Evolutionary conservation across 306 rosid species (phyloP), one percentile per base, ranked within the genome.

Genomic region (Rosa multiflora): DNA sequence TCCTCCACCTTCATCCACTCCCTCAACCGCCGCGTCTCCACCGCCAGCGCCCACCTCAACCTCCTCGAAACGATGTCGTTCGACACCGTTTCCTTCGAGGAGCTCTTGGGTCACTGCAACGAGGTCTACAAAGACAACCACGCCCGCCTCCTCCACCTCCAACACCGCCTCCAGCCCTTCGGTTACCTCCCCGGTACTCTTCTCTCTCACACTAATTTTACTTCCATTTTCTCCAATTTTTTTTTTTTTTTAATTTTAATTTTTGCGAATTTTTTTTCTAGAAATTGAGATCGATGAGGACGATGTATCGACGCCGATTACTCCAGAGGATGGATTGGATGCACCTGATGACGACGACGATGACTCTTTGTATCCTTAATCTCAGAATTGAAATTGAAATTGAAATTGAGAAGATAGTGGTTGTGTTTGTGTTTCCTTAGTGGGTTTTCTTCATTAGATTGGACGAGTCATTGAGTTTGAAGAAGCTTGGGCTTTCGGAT

Each of bases 81-180:
- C 29, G 93, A 84, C 62, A 94, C 97, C 39, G 97, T 94, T 5
- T 92, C 99, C 44, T 85, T 94, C 64, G 95, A 92, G 82, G 97
- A 94, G 86, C 97, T 92, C 20, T 71, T 92, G 76, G 99, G 97
- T 47, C 97, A 94, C 88, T 93, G 94, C 83, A 84, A 83, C 15
- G 99, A 94, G 82, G 79, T 94, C 37, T 87, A 81, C 82, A 92
- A 94, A 86, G 88, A 87, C 84, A 92, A 94, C 63, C 85, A 87
- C 21, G 12, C 71, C 59, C 89, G 89, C 76, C 79, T 91, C 11
- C 15, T 69, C n/a, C 76, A 86, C 47, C 88, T 94, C 64, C 84
- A 94, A 75, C 76, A 87, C 17, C 86, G 66, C 72, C 90, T 92
- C 21, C 78, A 72, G 67, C 81, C 80, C 79, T 35, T 78, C n/a